Conservation (phyloP, 1,284 basidiomycete genomes). For the Rhizoctonia solani region DNA sequence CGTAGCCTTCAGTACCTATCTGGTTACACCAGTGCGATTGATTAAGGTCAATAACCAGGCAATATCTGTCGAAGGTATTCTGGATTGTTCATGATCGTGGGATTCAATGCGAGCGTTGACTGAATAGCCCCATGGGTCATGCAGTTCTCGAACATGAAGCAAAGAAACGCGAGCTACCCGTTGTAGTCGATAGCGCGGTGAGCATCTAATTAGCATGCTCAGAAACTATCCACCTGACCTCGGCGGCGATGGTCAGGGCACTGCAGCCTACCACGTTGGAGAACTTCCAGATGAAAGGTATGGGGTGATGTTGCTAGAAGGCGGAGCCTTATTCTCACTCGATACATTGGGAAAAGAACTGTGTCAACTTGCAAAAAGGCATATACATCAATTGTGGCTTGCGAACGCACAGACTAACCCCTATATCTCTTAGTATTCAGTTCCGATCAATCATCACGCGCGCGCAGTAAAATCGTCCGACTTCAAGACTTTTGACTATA, state of each 20-base stretch:
- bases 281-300: conserved; percentile 75
- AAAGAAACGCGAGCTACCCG: conserved; percentile 34
- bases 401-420: neutral
- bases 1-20: neutral
- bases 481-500: conserved; percentile 67
- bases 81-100: neutral
- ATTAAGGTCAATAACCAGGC: neutral
- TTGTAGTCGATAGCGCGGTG: conserved; percentile 39
- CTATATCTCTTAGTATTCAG: conserved; percentile 52
- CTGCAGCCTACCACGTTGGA: conserved; percentile 69
- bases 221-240: neutral
- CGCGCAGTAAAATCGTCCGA: conserved; percentile 62
- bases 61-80: conserved; percentile 30
- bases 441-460: conserved; percentile 63
- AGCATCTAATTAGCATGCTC: conserved; percentile 7
- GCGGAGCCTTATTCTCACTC: conserved; percentile 33
- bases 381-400: conserved; percentile 14
- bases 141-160: conserved; percentile 39
- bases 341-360: conserved; percentile 48
- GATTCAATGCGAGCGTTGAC: neutral
- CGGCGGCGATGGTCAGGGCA: conserved; percentile 50
- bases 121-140: conserved; percentile 35
- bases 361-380: conserved; percentile 66
- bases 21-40: neutral
- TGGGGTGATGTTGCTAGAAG: no score